Conservation (phyloP, 163 green algal genomes). For the Scenedesmus sp. region DNA sequence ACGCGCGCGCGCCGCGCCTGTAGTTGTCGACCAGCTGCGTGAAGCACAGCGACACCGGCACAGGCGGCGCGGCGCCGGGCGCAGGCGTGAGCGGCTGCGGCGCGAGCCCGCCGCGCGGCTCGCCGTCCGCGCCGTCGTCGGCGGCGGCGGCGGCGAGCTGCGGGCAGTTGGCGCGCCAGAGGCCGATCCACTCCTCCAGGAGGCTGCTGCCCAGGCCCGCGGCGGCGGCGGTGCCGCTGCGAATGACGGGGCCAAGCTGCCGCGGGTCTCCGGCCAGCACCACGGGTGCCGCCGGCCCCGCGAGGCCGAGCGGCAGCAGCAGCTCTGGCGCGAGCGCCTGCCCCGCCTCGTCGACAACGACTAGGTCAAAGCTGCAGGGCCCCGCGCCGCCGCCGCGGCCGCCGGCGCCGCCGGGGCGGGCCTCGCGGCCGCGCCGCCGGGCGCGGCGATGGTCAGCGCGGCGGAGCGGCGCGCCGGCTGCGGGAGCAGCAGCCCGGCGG, state of each 20-base stretch:
- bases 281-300: not conserved
- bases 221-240: conserved; percentile 1
- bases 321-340: conserved; percentile 32
- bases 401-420: not conserved
- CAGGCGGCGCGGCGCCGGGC: not conserved
- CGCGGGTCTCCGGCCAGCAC: conserved; percentile 66
- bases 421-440: not conserved
- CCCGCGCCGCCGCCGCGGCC: not conserved
- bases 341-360: conserved; percentile 37
- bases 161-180: conserved; percentile 14
- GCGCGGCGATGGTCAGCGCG: conserved; percentile 7
- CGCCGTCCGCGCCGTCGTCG: no score
- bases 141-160: conserved; percentile 16
- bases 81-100: no score
- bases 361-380: conserved; percentile 24
- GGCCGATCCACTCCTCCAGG: conserved; percentile 26
- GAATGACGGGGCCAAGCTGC: conserved; percentile 74
- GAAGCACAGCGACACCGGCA: conserved; percentile 6
- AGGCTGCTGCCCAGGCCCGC: conserved; percentile 22
- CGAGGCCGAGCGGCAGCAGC: conserved; percentile 23
- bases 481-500: conserved; percentile 13
- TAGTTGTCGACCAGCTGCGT: conserved; percentile 82
- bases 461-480: not conserved
- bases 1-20: no score
- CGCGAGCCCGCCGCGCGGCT: no score